Evolutionary conservation across 2,329 filamentous ascomycete genomes (phyloP).

Genomic region (Nigrospora osmanthi): DNA sequence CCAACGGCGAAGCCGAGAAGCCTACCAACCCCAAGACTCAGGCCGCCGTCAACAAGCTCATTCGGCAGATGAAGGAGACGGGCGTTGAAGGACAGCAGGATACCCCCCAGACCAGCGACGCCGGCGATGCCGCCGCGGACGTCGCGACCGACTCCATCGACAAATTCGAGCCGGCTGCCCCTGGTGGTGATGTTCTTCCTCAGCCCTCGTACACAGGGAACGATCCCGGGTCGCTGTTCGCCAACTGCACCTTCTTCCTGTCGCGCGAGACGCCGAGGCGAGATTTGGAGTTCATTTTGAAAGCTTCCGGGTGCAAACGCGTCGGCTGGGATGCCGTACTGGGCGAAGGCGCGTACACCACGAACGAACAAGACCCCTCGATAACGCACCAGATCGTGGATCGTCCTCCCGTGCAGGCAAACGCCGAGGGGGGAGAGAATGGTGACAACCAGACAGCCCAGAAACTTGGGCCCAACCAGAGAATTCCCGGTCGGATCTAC

Average conservation of each 20-base stretch:
- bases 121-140: constrained; percentile 35
- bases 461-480: constrained; percentile 53
- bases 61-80: constrained; percentile 57
- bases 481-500: constrained; percentile 87
- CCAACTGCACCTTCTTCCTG: constrained; percentile 83
- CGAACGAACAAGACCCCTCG: constrained; percentile 74
- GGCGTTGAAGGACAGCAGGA: constrained; percentile 33
- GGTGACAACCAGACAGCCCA: constrained; percentile 57
- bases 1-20: constrained; percentile 40
- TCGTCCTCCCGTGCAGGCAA: constrained; percentile 65
- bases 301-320: constrained; percentile 90
- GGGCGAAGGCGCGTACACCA: constrained; percentile 87
- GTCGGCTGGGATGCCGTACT: constrained; percentile 91
- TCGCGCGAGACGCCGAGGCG: constrained; percentile 89
- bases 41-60: constrained; percentile 60
- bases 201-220: constrained; percentile 65
- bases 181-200: constrained; percentile 76
- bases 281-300: constrained; percentile 85
- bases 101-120: constrained; percentile 22
- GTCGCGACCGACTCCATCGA: constrained; percentile 63
- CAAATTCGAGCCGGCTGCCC: constrained; percentile 79
- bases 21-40: constrained; percentile 56
- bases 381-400: constrained; percentile 98
- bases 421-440: constrained; percentile 36
- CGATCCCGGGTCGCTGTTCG: constrained; percentile 70